These are phyloP conservation scores for Rostrohypoxylon terebratum DNA, from an alignment of 495 filamentous ascomycete genomes.

Conservation along the genomic window DNA sequence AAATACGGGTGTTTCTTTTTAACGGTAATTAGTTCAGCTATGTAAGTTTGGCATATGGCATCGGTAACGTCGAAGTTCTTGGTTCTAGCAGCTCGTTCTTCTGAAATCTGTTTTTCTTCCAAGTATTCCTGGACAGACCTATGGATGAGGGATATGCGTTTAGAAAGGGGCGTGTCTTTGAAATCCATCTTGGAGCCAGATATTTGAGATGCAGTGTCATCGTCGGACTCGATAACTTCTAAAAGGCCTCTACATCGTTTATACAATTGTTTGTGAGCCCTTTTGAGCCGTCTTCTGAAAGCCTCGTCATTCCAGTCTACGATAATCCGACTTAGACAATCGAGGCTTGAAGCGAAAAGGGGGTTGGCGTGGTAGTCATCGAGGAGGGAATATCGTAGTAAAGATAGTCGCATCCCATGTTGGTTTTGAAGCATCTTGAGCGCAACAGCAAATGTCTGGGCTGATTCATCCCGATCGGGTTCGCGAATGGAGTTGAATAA, in stretches of 20 bases:
- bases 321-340: background rate
- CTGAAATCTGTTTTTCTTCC: background rate
- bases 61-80: background rate
- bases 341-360: background rate
- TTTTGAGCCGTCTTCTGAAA: background rate
- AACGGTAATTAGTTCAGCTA: background rate
- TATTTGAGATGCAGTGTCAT: background rate
- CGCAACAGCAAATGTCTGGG: conserved; percentile 5
- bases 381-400: conserved; percentile 6
- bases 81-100: background rate
- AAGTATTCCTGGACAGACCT: conserved; percentile 3
- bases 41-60: conserved; percentile 10
- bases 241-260: conserved; percentile 9
- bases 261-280: conserved; percentile 3
- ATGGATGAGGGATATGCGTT: conserved; percentile 9
- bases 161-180: background rate
- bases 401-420: background rate
- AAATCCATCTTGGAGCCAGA: background rate
- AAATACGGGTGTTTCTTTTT: background rate
- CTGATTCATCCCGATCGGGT: background rate
- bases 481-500: conserved; percentile 3
- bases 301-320: background rate
- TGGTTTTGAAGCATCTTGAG: background rate
- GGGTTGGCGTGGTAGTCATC: conserved; percentile 4
- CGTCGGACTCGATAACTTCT: background rate